Base-by-base conservation (phyloP, 345 rosid genomes). In the Lenwebbia sp. region DNA sequence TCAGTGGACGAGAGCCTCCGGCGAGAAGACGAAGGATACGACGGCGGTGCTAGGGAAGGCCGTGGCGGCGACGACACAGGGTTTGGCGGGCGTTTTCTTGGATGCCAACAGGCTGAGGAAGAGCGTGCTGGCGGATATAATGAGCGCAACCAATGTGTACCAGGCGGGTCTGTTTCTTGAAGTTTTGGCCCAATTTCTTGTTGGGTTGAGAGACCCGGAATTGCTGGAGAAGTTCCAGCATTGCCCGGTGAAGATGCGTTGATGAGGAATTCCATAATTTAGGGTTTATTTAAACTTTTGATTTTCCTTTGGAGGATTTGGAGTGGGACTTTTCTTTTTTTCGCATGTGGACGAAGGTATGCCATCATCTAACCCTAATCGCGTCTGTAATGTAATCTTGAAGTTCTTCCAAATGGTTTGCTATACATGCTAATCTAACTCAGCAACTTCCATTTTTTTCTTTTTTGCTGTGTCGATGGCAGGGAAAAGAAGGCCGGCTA, bases 111-210 rank as follows among this genome's bases (percentile, higher is more conserved):
- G 99, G 47, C 76, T 95, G 84, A 90, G 99, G 88, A 93, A 90
- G 88, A 95, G 95, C 86, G 92, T 94, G 56, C 88, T 96, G 41
- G 87, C 91, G 60, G 98, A 96, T 74, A 94, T 96, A 82, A 92
- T 93, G 83, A 93, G 92, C 49, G 93, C 94, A 9, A 87, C 91
- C 54, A 91, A 86, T 49, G 88, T 90, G 57, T 94, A 93, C 85
- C 96, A 94, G 62, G 96, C 95, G 1, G 98, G 98, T 87, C 84
- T 95, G 91, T 96, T 94, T 94, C 98, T 96, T 86, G 93, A 96
- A 89, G 96, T 92, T 49, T 88, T 96, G 58, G 94, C 95, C 85
- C 94, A 93, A 88, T 95, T 94, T 90, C 95, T 96, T 86, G 91
- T 90, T 88, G 98, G 99, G 89, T 93, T 96, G 51, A 89, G 92